Evolutionary conservation across 2,329 filamentous ascomycete species (phyloP), one percentile per base, ranked within the genome.

Genomic region (Alternaria hordeiaustralica): DNA sequence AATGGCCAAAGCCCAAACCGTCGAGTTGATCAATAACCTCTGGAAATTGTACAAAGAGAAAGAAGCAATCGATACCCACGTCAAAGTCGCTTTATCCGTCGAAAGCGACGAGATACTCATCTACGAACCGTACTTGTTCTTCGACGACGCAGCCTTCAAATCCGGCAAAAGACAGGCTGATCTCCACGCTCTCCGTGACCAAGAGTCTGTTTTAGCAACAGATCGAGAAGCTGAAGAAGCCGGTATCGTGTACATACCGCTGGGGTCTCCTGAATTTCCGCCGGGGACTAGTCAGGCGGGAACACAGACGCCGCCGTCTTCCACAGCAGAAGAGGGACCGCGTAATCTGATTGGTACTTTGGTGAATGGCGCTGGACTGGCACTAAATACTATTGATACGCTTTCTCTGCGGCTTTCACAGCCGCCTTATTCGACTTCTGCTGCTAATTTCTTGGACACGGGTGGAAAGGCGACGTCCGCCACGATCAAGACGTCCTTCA

Each of bases 321-420:
- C 50, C 12, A 6, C 18, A 21, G 26, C 41, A 55, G 60, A 74
- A 60, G 9, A 45, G 2, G 30, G 85, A 3, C 82, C 83, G 0
- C 75, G 83, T 58, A 87, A 85, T 57, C 89, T 89, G 65, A 90
- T 97, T 57, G 94, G 93, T 41, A 97, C 92, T 1, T 84, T 96
- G 11, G 93, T 97, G 67, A 97, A 97, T 74, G 93, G 94, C 46
- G 94, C 94, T 0, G 94, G 94, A 0, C 86, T 97, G 2, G 93
- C 93, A 0, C 96, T 97, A 92, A 96, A 96, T 77, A 97, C 93
- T 0, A 89, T 94, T 63, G 94, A 97, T 77, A 91, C 92, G 0
- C 87, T 97, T 2, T 84, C 87, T 3, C 82, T 88, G 12, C 87
- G 75, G 26, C 87, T 97, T 10, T 85, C 87, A 1, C 81, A 87